phyloP scores from a whole-genome alignment of 495 filamentous ascomycete species.

The Xanthoparmelia taractica region DNA sequence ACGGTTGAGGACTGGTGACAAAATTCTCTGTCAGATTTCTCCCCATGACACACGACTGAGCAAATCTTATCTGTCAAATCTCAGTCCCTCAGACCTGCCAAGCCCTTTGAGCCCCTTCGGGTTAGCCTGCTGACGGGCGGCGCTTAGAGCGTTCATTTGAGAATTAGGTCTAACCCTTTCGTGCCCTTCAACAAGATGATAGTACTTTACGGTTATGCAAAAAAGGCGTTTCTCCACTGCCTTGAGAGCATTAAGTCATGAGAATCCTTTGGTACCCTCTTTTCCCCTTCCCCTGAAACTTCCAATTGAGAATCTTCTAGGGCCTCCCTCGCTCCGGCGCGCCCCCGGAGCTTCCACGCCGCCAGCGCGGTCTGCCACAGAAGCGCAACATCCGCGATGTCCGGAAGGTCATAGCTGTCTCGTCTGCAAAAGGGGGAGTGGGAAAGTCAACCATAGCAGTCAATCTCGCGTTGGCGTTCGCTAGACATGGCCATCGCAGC shows the following conservation, averaged over 20 bases:
- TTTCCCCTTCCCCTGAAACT: conserved; percentile 3
- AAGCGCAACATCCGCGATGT: conserved; percentile 74
- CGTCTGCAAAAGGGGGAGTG: conserved; percentile 93
- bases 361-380: conserved; percentile 77
- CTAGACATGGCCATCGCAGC: conserved; percentile 65
- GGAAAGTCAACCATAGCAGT: conserved; percentile 92
- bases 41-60: too few species aligned
- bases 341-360: conserved; percentile 62
- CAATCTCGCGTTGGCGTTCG: conserved; percentile 81
- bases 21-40: too few species aligned
- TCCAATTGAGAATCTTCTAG: not conserved
- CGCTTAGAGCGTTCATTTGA: too few species aligned
- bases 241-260: conserved; percentile 60
- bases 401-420: conserved; percentile 80
- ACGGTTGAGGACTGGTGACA: too few species aligned
- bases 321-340: conserved; percentile 65
- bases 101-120: too few species aligned
- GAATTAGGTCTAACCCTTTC: not conserved
- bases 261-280: conserved; percentile 71
- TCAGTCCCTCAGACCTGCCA: too few species aligned
- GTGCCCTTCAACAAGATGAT: not conserved
- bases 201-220: conserved; percentile 41
- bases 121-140: too few species aligned
- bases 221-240: conserved; percentile 56
- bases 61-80: too few species aligned